Evolutionary conservation across 257 asterid genomes (phyloP).

Genomic region (Phtheirospermum japonicum): DNA sequence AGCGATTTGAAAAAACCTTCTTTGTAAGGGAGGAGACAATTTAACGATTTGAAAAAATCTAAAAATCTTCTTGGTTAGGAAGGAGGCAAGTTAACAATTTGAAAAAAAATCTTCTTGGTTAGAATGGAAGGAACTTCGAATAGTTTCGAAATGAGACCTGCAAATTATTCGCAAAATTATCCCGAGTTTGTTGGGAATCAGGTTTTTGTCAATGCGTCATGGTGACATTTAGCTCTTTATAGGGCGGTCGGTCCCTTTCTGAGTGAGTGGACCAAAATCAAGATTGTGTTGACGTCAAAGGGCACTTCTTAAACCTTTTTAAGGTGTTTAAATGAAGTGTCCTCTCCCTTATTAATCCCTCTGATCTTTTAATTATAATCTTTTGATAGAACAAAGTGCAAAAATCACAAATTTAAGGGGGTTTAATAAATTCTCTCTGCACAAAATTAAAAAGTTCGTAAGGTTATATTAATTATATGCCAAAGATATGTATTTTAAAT

Average conservation of each 20-base stretch:
- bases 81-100: no score
- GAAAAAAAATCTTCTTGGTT: no score
- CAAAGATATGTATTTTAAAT: no score
- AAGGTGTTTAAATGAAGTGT: slow-evolving; percentile 47
- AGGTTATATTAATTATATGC: no score
- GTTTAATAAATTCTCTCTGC: no score
- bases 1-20: no score
- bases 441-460: no score
- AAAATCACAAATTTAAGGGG: no score
- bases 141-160: slow-evolving; percentile 77
- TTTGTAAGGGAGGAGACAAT: no score
- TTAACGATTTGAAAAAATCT: slow-evolving; percentile 84
- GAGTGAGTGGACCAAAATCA: slow-evolving; percentile 85
- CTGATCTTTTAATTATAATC: no score
- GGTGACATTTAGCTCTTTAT: slow-evolving; percentile 94
- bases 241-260: slow-evolving; percentile 88
- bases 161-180: slow-evolving; percentile 86
- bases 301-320: slow-evolving; percentile 75
- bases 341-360: no score
- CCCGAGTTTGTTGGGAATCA: slow-evolving; percentile 91
- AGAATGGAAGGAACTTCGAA: slow-evolving; percentile 64
- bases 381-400: no score
- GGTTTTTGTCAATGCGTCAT: slow-evolving; percentile 94
- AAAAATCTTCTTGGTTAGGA: slow-evolving; percentile 82
- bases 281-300: slow-evolving; percentile 80